Conservation (phyloP, 2,329 filamentous ascomycete genomes). For the Macrophomina phaseolina region DNA sequence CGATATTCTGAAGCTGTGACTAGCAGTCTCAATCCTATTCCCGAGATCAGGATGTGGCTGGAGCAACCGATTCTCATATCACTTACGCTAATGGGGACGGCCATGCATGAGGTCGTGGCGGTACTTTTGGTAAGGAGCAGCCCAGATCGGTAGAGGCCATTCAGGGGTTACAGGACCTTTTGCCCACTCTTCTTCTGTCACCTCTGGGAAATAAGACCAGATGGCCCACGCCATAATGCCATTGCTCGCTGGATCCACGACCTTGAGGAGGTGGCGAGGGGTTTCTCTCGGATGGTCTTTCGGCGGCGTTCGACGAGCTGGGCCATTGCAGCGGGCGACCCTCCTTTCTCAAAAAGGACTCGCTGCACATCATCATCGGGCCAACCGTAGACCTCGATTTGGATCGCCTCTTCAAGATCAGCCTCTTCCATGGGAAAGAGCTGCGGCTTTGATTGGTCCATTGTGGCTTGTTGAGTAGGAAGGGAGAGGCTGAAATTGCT, state of each 20-base stretch:
- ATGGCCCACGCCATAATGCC: slow-evolving; percentile 9
- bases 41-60: slow-evolving; percentile 26
- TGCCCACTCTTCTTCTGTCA: slow-evolving; percentile 30
- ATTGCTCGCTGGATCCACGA: slow-evolving; percentile 6
- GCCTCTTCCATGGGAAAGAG: background rate
- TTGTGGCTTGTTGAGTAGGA: background rate
- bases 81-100: background rate
- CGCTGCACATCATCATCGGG: background rate
- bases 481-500: too few relatives aligned
- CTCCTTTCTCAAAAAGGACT: background rate
- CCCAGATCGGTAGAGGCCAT: background rate
- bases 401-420: background rate
- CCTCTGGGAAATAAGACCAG: background rate
- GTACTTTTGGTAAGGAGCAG: too few relatives aligned
- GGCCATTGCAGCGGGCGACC: background rate
- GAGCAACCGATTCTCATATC: background rate
- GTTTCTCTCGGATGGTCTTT: background rate
- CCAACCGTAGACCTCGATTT: background rate
- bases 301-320: background rate
- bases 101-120: background rate
- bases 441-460: background rate
- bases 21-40: background rate
- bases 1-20: slow-evolving; percentile 10
- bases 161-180: background rate
- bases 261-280: slow-evolving; percentile 12